phyloP scores from a whole-genome alignment of 306 rosid species.

The Astragalus membranaceus region DNA sequence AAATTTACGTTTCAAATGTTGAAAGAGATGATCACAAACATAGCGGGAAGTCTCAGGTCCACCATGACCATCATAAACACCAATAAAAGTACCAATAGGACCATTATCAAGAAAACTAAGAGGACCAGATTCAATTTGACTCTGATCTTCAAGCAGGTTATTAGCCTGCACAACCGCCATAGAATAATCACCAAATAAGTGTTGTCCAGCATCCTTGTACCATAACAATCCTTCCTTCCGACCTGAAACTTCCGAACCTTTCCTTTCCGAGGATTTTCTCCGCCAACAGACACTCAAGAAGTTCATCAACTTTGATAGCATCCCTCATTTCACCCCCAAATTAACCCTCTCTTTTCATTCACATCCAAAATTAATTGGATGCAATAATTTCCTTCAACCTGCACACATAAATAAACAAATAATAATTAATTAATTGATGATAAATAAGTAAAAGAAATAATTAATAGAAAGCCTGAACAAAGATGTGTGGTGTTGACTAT shows the following conservation, averaged over 20 bases:
- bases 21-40: slow-evolving; percentile 68
- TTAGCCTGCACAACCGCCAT: slow-evolving; percentile 98
- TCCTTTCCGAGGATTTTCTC: slow-evolving; percentile 43
- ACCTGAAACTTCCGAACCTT: slow-evolving; percentile 59
- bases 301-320: slow-evolving; percentile 87
- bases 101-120: slow-evolving; percentile 68
- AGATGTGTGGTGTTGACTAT: not conserved
- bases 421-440: not conserved
- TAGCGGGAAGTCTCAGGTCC: slow-evolving; percentile 96
- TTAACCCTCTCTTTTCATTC: slow-evolving; percentile 45
- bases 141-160: slow-evolving; percentile 90
- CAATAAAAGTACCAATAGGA: slow-evolving; percentile 77
- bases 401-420: not conserved
- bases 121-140: slow-evolving; percentile 89
- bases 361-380: slow-evolving; percentile 67
- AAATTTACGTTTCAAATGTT: slow-evolving; percentile 55
- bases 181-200: slow-evolving; percentile 78
- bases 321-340: slow-evolving; percentile 95
- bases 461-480: not conserved
- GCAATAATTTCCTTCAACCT: slow-evolving; percentile 3
- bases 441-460: not conserved
- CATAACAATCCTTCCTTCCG: slow-evolving; percentile 79
- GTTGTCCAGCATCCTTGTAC: slow-evolving; percentile 89
- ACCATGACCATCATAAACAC: slow-evolving; percentile 89
- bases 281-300: slow-evolving; percentile 80